These are phyloP conservation scores for Coccomyxa sp. DNA, from an alignment of 139 green algal genomes.

Conservation along the genomic window DNA sequence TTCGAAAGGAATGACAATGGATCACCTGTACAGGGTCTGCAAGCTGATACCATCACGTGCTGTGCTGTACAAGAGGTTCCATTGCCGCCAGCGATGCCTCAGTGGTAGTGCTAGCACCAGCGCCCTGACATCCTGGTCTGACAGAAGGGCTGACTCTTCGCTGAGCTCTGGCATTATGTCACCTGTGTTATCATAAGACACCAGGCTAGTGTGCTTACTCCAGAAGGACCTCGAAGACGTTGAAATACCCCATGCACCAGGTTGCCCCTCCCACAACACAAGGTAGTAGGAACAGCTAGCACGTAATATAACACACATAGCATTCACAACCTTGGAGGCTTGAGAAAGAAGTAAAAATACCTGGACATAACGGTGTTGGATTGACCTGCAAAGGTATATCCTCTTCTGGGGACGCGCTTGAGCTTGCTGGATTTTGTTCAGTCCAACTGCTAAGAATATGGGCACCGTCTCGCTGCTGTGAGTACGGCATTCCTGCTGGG, in stretches of 20 bases:
- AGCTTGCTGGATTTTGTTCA: not conserved
- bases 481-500: not conserved
- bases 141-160: constrained; percentile 12
- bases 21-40: constrained; percentile 59
- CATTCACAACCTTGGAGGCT: not conserved
- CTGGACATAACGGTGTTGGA: not conserved
- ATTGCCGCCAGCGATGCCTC: constrained; percentile 24
- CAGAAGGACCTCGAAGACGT: not conserved
- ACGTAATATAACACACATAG: not conserved
- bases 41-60: constrained; percentile 61
- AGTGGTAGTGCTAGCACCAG: constrained; percentile 15
- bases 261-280: not conserved
- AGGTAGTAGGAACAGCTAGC: not conserved
- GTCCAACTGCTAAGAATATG: not conserved
- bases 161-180: constrained; percentile 8
- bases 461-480: not conserved
- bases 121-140: constrained; percentile 7
- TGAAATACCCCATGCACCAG: not conserved
- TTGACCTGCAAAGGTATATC: not conserved
- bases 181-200: not conserved
- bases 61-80: constrained; percentile 53
- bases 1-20: too few species aligned
- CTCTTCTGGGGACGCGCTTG: not conserved
- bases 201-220: not conserved
- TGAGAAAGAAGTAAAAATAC: not conserved